Evolutionary conservation across 768 basidiomycete species (phyloP).

Genomic region (Pleurotus citrinopileatus): DNA sequence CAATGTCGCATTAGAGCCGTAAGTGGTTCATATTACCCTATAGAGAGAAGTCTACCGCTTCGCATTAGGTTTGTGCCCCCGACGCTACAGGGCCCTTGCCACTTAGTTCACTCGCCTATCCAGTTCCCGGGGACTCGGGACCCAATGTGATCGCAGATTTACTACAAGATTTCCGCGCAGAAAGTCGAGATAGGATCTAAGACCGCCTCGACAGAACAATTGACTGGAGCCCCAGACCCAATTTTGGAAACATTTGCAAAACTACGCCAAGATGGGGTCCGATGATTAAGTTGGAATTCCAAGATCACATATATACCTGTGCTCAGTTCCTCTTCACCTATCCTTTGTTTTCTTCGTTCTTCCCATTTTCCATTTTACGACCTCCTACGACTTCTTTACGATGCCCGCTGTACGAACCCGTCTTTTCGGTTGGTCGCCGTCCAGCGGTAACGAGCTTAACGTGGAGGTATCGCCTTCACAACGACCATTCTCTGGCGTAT

Average conservation of each 20-base stretch:
- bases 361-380: background rate
- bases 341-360: background rate
- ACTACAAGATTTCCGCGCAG: background rate
- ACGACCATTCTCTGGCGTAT: slow-evolving; percentile 2
- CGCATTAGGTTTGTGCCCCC: too few relatives aligned
- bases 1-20: too few relatives aligned
- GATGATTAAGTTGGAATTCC: background rate
- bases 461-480: slow-evolving; percentile 5
- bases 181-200: slow-evolving; percentile 6
- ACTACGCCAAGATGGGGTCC: slow-evolving; percentile 2
- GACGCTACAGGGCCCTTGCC: too few relatives aligned
- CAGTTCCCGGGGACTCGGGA: too few relatives aligned
- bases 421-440: slow-evolving; percentile 8
- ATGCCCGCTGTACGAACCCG: slow-evolving; percentile 11
- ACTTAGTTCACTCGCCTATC: too few relatives aligned
- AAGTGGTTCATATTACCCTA: too few relatives aligned
- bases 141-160: too few relatives aligned
- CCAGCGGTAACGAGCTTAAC: slow-evolving; percentile 7
- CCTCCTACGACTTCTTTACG: background rate
- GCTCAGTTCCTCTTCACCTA: background rate
- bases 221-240: background rate
- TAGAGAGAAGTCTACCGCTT: too few relatives aligned
- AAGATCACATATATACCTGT: background rate
- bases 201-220: slow-evolving; percentile 5
- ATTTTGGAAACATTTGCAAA: slow-evolving; percentile 9